Evolutionary conservation across 345 rosid species (phyloP), one percentile per base, ranked within the genome.

Genomic region (Arabis alpina): DNA sequence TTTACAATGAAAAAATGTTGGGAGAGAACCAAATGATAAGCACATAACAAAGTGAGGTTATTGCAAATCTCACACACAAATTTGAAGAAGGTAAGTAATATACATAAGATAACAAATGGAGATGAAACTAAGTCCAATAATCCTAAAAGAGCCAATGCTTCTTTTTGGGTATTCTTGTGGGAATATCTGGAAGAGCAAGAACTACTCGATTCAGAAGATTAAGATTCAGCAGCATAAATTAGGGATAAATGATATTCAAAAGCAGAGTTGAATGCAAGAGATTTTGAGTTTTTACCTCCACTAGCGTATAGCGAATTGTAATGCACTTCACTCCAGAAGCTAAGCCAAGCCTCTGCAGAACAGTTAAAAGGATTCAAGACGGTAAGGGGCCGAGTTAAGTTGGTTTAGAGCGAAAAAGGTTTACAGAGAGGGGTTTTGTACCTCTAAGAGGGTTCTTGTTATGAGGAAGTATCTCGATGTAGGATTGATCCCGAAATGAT

Each of bases 321-420:
- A 68, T 93, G 98, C 27, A 93, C 97, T 84, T 93, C 98, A 51
- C 98, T 85, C 98, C 98, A 93, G 58, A 93, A 93, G 84, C 98
- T 93, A 75, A 93, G 80, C 97, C 98, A 93, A 39, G 87, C 73
- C 62, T 87, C 98, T 93, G 71, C 39, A 74, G 53, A 42, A 56
- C 25, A 44, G 11, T 0, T 19, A 19, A 28, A 53, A 27, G 23
- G 10, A 47, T 12, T 58, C 2, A 7, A 3, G 48, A 51, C 0
- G 27, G 55, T 44, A 23, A 60, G 10, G 10, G 4, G 28, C 51
- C 8, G 28, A 36, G 64, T 45, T n/a, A 16, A 24, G 40, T 45
- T 49, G 59, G 51, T 11, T 42, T 16, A 40, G 43, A 55, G 40
- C 2, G 13, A 19, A 40, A 28, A 64, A 72, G 64, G 34, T 8